Evolutionary conservation across 371 early-diverging fungal genomes (phyloP), one percentile per base, ranked within the genome.

Genomic region (Syncephalastrum contaminatum): DNA sequence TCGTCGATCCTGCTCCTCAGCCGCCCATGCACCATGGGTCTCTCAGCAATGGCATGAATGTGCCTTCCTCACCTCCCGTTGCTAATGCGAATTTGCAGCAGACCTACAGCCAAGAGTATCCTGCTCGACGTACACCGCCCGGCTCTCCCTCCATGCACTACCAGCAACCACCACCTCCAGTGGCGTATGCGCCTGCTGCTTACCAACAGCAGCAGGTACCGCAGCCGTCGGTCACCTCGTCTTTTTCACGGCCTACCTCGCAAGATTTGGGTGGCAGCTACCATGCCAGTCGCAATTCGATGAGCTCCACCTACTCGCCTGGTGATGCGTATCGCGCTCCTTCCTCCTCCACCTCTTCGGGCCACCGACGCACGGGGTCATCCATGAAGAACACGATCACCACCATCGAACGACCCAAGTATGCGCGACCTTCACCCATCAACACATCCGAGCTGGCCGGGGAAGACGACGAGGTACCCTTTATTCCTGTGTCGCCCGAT

Each of bases 331-430:
- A 21, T 36, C 44, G 51, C 42, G 42, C 54, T 3, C 54, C 20
- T 43, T 54, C 54, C 4, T 54, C 47, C 5, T 47, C n/a, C 5
- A 19, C 47, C 8, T 47, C 47, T 3, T 24, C 44, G 22, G 24
- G 48, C 18, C 58, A 53, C 49, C 53, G 54, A 50, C 58, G 63
- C 8, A 63, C 57, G 4, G 50, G 14, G 4, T 63, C 58, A 15
- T 60, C 61, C 14, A 16, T 53, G 25, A 50, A 43, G 19, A 50
- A 51, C 7, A 59, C 40, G 15, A 54, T 54, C 59, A 58, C 48
- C 41, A 63, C 63, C 13, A 63, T 63, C 19, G 63, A 63, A 54
- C 49, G 63, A 43, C 63, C 63, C 24, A 58, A 55, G 36, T 63
- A 63, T 45, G 40, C 50, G 7, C 42, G 45, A 50, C 61, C 61